Evolutionary conservation across 2,329 filamentous ascomycete genomes (phyloP), one percentile per base, ranked within the genome.

Genomic region (Fusarium neocosmosporiellum): DNA sequence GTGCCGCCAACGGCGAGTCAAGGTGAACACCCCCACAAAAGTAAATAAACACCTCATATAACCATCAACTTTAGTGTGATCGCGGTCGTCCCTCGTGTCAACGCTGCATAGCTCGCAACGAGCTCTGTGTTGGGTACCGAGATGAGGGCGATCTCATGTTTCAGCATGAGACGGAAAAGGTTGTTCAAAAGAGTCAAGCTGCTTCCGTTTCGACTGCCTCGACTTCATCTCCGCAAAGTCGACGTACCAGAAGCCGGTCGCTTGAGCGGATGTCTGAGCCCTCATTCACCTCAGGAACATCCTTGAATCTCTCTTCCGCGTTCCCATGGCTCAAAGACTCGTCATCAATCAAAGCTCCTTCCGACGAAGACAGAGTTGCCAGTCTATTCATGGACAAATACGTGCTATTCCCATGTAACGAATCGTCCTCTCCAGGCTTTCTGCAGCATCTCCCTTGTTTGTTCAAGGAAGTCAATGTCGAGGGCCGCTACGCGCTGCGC

Each of bases 121-220:
- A 84, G 62, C 58, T 80, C 10, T 84, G 83, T 60, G 78, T 80
- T 31, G 81, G 81, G 13, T 84, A 84, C 67, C 76, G 81, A 33
- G 83, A 84, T 22, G 80, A 84, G 31, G 65, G 74, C 9, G 78
- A 79, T n/a, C 72, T 83, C 20, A 74, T 82, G 31, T 84, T 84
- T 61, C 78, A 81, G 4, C 68, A 83, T 57, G 80, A 84, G 68
- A 83, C 80, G 0, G 63, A 75, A 36, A 82, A 80, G 59, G 69
- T 79, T 2, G 73, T 80, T 6, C 54, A 53, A 14, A 75, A 60
- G 33, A 70, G 60, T 24, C 71, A 67, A 24, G 34, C 67, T 1
- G 50, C 59, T 36, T 74, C 73, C 3, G n/a, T 27, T n/a, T 58
- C 50, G 9, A 41, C 34, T 13, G 22, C 36, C 29, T 74, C 69